phyloP scores from a whole-genome alignment of 306 rosid species.

The Alnus glutinosa region DNA sequence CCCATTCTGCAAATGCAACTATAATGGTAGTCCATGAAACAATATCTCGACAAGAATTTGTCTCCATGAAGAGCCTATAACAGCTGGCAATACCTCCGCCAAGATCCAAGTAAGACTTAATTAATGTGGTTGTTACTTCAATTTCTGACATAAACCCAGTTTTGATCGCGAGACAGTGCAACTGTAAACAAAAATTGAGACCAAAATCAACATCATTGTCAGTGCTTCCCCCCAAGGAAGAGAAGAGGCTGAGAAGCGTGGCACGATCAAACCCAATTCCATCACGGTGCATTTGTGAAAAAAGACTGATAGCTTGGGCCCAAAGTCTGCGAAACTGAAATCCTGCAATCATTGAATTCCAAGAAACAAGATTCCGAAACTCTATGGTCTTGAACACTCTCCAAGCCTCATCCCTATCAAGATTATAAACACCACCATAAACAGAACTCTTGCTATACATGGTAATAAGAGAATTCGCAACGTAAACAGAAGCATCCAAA shows the following conservation, averaged over 20 bases:
- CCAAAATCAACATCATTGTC: conserved; percentile 25
- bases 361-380: conserved; percentile 58
- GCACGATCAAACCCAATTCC: conserved; percentile 70
- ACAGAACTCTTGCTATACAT: conserved; percentile 66
- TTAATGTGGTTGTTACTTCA: conserved; percentile 70
- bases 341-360: conserved; percentile 91
- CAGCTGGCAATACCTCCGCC: conserved; percentile 60
- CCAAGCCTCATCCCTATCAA: conserved; percentile 56
- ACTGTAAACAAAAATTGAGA: conserved; percentile 50
- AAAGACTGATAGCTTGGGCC: conserved; percentile 54
- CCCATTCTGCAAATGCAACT: conserved; percentile 55
- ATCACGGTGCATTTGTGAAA: conserved; percentile 52
- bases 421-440: conserved; percentile 28
- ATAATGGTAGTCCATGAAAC: conserved; percentile 88
- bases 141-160: conserved; percentile 55
- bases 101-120: conserved; percentile 66
- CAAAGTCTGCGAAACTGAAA: conserved; percentile 63
- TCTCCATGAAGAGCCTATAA: conserved; percentile 68
- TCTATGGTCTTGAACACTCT: conserved; percentile 59
- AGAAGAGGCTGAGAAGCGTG: conserved; percentile 59
- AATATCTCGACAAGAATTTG: conserved; percentile 54
- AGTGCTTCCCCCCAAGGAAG: conserved; percentile 49
- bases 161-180: conserved; percentile 69
- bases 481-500: conserved; percentile 61
- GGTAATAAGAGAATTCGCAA: conserved; percentile 78